phyloP scores from a whole-genome alignment of 2,329 filamentous ascomycete genomes.

The Neurospora sp. region DNA sequence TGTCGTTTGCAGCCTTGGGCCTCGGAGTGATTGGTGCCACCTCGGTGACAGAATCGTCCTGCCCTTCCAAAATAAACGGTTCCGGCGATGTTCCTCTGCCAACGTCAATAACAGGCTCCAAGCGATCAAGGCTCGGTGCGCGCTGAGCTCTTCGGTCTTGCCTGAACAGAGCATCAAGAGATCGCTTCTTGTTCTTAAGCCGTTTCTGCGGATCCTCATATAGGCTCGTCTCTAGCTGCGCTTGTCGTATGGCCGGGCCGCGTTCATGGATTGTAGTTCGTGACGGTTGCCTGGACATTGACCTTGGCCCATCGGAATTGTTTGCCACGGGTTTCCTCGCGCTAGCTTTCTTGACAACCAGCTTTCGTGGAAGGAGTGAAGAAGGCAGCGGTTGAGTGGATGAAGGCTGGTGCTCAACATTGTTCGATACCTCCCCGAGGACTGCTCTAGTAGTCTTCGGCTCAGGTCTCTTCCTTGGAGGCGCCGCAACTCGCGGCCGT shows the following conservation, averaged over 20 bases:
- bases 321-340: background rate
- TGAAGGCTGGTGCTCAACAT: constrained; percentile 6
- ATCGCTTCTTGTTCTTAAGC: constrained; percentile 42
- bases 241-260: constrained; percentile 29
- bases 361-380: constrained; percentile 7
- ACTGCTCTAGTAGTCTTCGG: constrained; percentile 14
- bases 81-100: background rate
- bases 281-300: constrained; percentile 2
- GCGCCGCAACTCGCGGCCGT: constrained; percentile 22
- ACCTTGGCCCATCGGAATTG: background rate
- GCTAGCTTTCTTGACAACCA: constrained; percentile 4
- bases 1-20: constrained; percentile 9
- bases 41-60: background rate
- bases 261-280: constrained; percentile 10
- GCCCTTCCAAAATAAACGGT: background rate
- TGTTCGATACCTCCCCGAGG: constrained; percentile 15
- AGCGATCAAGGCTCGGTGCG: background rate
- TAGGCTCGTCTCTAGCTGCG: constrained; percentile 44
- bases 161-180: constrained; percentile 45
- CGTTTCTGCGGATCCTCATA: constrained; percentile 24
- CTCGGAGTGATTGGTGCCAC: background rate
- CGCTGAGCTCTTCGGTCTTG: constrained; percentile 22
- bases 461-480: constrained; percentile 2
- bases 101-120: background rate
- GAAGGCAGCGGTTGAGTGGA: background rate